Conservation (phyloP, 2,329 filamentous ascomycete species). For the Exophiala xenobiotica region DNA sequence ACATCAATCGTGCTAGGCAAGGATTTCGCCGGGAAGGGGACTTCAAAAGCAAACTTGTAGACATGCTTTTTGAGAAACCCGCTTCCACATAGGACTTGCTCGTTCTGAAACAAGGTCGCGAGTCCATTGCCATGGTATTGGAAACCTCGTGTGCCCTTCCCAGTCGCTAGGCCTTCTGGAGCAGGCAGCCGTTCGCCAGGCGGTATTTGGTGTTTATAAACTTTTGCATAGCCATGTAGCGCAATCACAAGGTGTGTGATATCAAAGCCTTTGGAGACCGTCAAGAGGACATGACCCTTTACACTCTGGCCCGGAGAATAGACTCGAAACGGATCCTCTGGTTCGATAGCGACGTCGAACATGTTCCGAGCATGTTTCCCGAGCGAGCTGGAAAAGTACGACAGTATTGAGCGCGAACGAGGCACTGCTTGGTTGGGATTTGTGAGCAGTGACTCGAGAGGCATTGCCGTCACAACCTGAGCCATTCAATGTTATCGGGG, state of each 20-base stretch:
- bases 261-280: conserved; percentile 59
- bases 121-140: conserved; percentile 65
- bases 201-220: conserved; percentile 61
- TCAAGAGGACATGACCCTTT: conserved; percentile 59
- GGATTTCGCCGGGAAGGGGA: conserved; percentile 59
- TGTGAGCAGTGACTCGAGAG: conserved; percentile 38
- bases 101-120: conserved; percentile 64
- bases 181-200: conserved; percentile 54
- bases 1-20: conserved; percentile 91
- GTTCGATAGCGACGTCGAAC: conserved; percentile 61
- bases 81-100: conserved; percentile 63
- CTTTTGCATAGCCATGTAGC: conserved; percentile 64
- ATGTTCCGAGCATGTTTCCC: conserved; percentile 54
- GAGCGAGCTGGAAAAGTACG: conserved; percentile 58
- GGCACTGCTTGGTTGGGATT: conserved; percentile 41
- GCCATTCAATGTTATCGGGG: conserved; percentile 25
- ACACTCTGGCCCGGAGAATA: conserved; percentile 64
- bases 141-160: conserved; percentile 51
- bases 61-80: conserved; percentile 63
- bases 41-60: conserved; percentile 65
- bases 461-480: conserved; percentile 27
- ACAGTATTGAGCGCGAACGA: conserved; percentile 48
- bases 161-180: conserved; percentile 52
- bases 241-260: conserved; percentile 64
- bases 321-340: conserved; percentile 62